phyloP scores from a whole-genome alignment of 257 asterid genomes.

The Leonotis leonurus region DNA sequence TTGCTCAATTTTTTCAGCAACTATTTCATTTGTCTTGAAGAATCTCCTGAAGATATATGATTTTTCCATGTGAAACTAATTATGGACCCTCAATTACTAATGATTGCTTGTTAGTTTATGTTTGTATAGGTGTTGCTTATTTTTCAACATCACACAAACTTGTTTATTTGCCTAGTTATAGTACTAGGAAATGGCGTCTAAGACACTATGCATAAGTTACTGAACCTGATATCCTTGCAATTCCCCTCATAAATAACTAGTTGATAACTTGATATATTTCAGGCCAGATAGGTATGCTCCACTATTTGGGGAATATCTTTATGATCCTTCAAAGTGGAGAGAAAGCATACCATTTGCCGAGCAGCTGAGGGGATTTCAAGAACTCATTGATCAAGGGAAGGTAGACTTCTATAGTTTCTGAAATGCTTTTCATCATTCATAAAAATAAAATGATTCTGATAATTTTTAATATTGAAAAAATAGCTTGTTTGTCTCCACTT shows the following conservation, averaged over 20 bases:
- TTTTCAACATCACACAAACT: background rate
- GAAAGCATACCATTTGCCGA: constrained; percentile 62
- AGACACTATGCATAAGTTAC: background rate
- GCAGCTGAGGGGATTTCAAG: constrained; percentile 79
- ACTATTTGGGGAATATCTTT: constrained; percentile 63
- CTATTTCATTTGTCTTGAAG: background rate
- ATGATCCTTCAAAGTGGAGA: constrained; percentile 83
- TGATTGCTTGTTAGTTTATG: background rate
- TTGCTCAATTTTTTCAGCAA: background rate
- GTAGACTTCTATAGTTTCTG: constrained; percentile 25
- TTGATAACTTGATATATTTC: constrained; percentile 17
- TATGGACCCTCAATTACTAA: constrained; percentile 2
- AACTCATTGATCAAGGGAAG: constrained; percentile 84
- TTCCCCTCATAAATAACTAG: constrained; percentile 2
- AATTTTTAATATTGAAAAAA: too few species aligned
- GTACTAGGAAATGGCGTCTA: background rate
- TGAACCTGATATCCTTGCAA: background rate
- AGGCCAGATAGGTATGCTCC: constrained; percentile 95
- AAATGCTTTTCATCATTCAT: constrained; percentile 15
- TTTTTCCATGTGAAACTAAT: background rate
- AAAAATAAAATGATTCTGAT: too few species aligned
- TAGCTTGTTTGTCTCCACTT: too few species aligned
- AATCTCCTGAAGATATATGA: background rate
- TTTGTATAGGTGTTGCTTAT: background rate
- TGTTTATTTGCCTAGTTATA: background rate